Evolutionary conservation across 2,329 filamentous ascomycete genomes (phyloP), one percentile per base, ranked within the genome.

Genomic region (Penicillium sp.): DNA sequence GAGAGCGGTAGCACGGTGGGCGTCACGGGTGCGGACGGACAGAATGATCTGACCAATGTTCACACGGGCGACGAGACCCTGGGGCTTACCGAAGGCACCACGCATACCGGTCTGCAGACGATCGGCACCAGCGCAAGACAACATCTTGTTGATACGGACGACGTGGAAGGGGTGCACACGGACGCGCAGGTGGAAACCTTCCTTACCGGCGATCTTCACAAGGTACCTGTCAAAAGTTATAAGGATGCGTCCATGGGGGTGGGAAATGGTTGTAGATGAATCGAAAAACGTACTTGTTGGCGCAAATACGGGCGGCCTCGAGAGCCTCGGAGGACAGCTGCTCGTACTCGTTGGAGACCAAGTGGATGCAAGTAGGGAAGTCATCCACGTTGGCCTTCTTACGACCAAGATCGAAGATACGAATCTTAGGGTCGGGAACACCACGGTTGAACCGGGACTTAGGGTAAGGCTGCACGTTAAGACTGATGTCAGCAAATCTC

Each of bases 61-160:
- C 84, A 99, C 92, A 88, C 93, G 93, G 76, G 93, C 93, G 73
- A 99, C 93, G 71, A 84, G 87, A 75, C 93, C 93, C 84, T 97
- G 95, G 77, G 93, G 93, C 87, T 99, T 99, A 75, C 93, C 93
- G 86, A 90, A 99, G 69, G 93, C 93, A 86, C 93, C 93, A 87
- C 93, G 92, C 93, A 99, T 99, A 83, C 93, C 93, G 68, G 93
- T 99, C 81, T 99, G 93, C 78, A 99, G 83, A 87, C 93, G 90
- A 97, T 99, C 93, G 86, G 93, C 93, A 84, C 93, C 93, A 73
- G 93, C 93, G 79, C 93, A 99, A 75, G 93, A 97, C 89, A 99
- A 92, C 93, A 99, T 99, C 88, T 99, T 99, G 90, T 99, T 99
- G 91, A 99, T 99, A 80, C 93, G 93, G 83, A 99, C 88, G 80